Evolutionary conservation across 345 rosid species (phyloP), one percentile per base, ranked within the genome.

Genomic region (Barbarea vulgaris): DNA sequence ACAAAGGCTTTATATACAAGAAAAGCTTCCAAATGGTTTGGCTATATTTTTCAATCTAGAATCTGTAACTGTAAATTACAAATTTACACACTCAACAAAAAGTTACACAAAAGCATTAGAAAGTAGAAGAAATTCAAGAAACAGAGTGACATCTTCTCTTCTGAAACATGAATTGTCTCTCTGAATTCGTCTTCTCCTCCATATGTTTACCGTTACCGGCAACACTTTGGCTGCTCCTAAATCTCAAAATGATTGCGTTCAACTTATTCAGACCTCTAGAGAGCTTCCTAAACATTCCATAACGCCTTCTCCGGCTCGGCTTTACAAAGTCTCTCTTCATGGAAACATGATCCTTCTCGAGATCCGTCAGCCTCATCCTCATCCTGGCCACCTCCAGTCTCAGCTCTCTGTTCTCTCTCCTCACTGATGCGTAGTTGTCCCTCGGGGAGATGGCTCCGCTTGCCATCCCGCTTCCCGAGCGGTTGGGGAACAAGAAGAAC

Each of bases 361-460:
- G 80, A 77, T 95, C 99, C 7, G 97, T 95, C 47, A 95, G 84
- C 73, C 99, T 84, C 97, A 95, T 91, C 79, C 97, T 92, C 99
- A 95, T 95, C 70, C 97, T 92, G 21, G 99, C 90, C 12, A 95
- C 99, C 78, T 95, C 99, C n/a, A 95, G 96, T 76, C 91, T 95
- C 72, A 91, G 84, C 79, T 95, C 99, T 41, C 97, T 78, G 83
- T 95, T 95, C 89, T 95, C 99, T 83, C 99, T 79, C 74, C 99
- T 84, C 70, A 95, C 99, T 0, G 96, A 95, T 9, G 99, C 99
- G 18, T 91, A 95, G 70, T 91, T 91, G 74, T 94, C 97, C 64
- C 98, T 74, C 0, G 98, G 98, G 1, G 98, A 94, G 53, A 91
- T 91, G 25, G 98, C 97, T 47, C 98, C 98, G 21, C 98, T 94